A percentile compares a stretch with the other conserved stretches of the same genome.
phyloP scores from a whole-genome alignment of 2,329 filamentous ascomycete genomes.

The Stylonectria norvegica region DNA sequence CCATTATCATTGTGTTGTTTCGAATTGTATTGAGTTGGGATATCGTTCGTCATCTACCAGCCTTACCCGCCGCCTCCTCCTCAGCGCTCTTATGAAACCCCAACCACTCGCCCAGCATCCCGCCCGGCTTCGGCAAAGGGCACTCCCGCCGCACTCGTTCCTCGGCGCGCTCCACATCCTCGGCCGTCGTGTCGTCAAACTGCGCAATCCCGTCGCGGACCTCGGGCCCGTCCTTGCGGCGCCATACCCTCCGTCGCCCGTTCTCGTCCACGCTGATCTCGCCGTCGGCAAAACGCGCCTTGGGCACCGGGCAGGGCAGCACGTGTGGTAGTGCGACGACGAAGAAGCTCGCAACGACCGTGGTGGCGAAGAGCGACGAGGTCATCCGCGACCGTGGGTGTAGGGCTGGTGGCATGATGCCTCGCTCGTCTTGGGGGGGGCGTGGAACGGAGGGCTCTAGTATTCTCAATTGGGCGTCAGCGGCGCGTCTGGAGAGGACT shows the following conservation, averaged over 20 bases:
- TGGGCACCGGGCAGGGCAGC: slow-evolving; percentile 84
- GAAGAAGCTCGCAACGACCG: slow-evolving; percentile 81
- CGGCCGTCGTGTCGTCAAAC: slow-evolving; percentile 40
- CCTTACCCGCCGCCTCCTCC: slow-evolving; percentile 16
- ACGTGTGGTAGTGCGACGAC: slow-evolving; percentile 89
- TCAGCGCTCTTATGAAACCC: slow-evolving; percentile 55
- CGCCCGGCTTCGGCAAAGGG: slow-evolving; percentile 86
- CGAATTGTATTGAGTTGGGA: slow-evolving; percentile 2
- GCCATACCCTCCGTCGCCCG: slow-evolving; percentile 44
- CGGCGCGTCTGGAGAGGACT: slow-evolving; percentile 3
- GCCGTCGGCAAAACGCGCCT: slow-evolving; percentile 71
- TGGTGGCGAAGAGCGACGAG: slow-evolving; percentile 91
- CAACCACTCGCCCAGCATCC: slow-evolving; percentile 70
- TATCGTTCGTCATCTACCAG: slow-evolving; percentile 24
- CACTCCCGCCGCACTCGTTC: slow-evolving; percentile 66
- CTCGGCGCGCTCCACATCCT: slow-evolving; percentile 33
- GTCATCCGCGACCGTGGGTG: slow-evolving; percentile 93
- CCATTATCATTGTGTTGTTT: slow-evolving; percentile 1
- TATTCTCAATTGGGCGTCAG: slow-evolving; percentile 28
- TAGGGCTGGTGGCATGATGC: slow-evolving; percentile 76
- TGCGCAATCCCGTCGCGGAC: slow-evolving; percentile 47
- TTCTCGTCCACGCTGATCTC: slow-evolving; percentile 46
- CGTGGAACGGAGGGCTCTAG: slow-evolving; percentile 18
- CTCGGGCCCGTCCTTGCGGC: slow-evolving; percentile 37
- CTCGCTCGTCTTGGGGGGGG: slow-evolving; percentile 6